These are phyloP conservation scores for Myxozyma neotropica DNA, from an alignment of 805 yeast genomes.

Conservation along the genomic window DNA sequence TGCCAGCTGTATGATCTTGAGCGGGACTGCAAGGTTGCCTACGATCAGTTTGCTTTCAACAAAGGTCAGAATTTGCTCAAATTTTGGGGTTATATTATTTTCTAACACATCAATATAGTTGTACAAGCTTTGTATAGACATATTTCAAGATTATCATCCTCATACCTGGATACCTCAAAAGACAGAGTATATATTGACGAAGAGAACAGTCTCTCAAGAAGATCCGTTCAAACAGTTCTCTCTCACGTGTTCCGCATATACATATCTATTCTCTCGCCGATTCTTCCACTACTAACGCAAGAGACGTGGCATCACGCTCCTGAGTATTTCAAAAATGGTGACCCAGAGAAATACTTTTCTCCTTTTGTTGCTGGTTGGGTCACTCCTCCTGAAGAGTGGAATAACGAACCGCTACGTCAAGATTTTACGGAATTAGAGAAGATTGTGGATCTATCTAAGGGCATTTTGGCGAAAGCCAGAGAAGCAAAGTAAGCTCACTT, in stretches of 20 bases:
- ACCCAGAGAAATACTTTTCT: constrained; percentile 40
- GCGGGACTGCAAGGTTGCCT: constrained; percentile 48
- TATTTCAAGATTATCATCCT: constrained; percentile 72
- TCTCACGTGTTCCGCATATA: constrained; percentile 60
- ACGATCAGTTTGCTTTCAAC: constrained; percentile 64
- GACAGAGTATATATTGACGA: constrained; percentile 80
- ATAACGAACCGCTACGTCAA: constrained; percentile 43
- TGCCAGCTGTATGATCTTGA: constrained; percentile 56
- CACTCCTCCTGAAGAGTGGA: constrained; percentile 44
- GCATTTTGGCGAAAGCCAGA: constrained; percentile 60
- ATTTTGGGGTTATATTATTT: background rate
- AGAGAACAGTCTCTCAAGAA: constrained; percentile 51
- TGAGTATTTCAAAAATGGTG: constrained; percentile 32
- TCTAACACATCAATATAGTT: constrained; percentile 43
- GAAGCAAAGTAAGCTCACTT: constrained; percentile 47
- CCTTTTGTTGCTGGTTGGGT: constrained; percentile 56
- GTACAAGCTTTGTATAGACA: constrained; percentile 69
- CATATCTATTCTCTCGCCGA: constrained; percentile 72
- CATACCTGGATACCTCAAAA: constrained; percentile 83
- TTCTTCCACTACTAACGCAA: constrained; percentile 80
- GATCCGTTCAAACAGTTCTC: constrained; percentile 68
- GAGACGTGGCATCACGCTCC: constrained; percentile 78
- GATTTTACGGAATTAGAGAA: constrained; percentile 53
- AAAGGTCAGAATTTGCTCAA: constrained; percentile 38
- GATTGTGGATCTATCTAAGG: constrained; percentile 54